Evolutionary conservation across 73 alveolate genomes (phyloP), one percentile per base, ranked within the genome.

Genomic region (Breviolum minutum): DNA sequence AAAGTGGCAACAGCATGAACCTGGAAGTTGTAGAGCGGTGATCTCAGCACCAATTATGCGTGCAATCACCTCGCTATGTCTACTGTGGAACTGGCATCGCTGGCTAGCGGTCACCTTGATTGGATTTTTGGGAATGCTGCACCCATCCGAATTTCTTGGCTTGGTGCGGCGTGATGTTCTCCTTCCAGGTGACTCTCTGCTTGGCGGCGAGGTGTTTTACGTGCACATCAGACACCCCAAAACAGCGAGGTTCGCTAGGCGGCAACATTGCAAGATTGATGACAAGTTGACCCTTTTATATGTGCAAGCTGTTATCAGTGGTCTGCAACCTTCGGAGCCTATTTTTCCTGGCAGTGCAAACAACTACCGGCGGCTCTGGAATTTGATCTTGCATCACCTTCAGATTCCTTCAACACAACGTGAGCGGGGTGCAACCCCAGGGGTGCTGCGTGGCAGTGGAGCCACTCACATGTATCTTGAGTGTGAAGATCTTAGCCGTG

Each of bases 71-170:
- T 24, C 64, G 19, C 74, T 82, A 0, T 82, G 91, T 30, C 2
- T 82, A 0, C 63, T 82, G 19, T 82, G 91, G 91, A 20, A 30
- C 0, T 82, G 91, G 91, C 26, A 5, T 26, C 71, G 91, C 24
- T 82, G n/a, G 12, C 60, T 82, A 2, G 91, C 61, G 2, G 54
- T 82, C 61, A 82, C 74, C 26, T 19, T 82, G 48, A 60, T 82
- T 60, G 91, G 91, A 7, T 82, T 82, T 82, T 74, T 82, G 3
- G 91, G 74, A 0, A 82, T 82, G 91, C 54, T 82, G 40, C 91
- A 82, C 22, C 91, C 91, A 6, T 30, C 91, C 0, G 91, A 82
- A 48, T 82, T 82, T 7, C 60, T 82, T 0, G 26, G 9, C 0
- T 20, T 82, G 5, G 9, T 16, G 12, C 0, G 91, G 10, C 8